Conservation (phyloP, 129 eudicot species). For the Arctium minus region DNA sequence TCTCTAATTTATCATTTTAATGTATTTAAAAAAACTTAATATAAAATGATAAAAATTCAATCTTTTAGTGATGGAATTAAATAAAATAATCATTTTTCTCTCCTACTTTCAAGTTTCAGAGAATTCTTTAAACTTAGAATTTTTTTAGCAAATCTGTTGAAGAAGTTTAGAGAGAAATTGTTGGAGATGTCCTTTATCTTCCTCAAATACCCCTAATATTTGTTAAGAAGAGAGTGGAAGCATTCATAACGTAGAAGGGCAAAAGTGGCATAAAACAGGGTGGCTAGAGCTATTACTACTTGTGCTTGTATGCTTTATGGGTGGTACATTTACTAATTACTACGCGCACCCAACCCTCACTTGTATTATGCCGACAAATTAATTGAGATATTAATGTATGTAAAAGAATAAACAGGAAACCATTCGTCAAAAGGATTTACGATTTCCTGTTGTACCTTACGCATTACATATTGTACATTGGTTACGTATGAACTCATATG, state of each 20-base stretch:
- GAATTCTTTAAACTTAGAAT: no score
- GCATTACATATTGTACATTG: slow-evolving; percentile 2
- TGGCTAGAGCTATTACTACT: no score
- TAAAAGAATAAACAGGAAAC: background rate
- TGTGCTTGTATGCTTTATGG: background rate
- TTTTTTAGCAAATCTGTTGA: no score
- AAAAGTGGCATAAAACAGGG: background rate
- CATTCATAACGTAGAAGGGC: background rate
- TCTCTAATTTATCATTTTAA: no score
- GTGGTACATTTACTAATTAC: background rate
- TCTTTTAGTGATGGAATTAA: no score
- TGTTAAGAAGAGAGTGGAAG: background rate
- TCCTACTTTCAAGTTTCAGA: no score
- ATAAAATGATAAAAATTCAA: no score
- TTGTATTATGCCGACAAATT: background rate
- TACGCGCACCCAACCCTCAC: background rate
- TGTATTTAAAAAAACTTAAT: no score
- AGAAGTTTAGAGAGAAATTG: no score
- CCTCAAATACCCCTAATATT: background rate
- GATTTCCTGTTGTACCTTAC: slow-evolving; percentile 6
- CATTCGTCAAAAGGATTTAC: background rate
- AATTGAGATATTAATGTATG: background rate
- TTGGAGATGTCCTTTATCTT: background rate
- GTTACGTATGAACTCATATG: slow-evolving; percentile 10
- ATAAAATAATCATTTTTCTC: no score